phyloP scores from a whole-genome alignment of 2,329 filamentous ascomycete species.

The Purpureocillium lavendulum region DNA sequence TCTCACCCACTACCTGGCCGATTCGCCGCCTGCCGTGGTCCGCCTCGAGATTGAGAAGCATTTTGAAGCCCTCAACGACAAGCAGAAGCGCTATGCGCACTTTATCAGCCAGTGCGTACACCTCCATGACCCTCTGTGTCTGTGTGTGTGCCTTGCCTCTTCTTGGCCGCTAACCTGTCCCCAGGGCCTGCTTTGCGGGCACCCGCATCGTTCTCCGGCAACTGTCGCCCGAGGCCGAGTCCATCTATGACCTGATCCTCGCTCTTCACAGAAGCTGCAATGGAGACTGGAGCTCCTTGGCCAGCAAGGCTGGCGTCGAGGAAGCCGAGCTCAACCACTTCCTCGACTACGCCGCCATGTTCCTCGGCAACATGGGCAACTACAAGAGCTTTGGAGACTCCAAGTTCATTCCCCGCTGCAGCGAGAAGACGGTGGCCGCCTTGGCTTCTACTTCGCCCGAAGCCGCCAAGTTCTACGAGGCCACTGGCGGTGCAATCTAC shows the following conservation, averaged over 20 bases:
- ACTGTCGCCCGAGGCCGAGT: constrained; percentile 72
- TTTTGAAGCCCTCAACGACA: constrained; percentile 67
- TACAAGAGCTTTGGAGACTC: constrained; percentile 83
- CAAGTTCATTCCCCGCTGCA: constrained; percentile 71
- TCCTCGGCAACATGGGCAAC: constrained; percentile 74
- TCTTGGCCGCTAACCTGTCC: neutral
- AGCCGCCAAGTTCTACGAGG: constrained; percentile 55
- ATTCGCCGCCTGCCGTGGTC: constrained; percentile 82
- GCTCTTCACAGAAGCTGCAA: constrained; percentile 56
- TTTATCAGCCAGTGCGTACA: constrained; percentile 65
- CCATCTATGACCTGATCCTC: constrained; percentile 75
- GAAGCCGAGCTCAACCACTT: constrained; percentile 58
- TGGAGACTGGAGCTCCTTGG: constrained; percentile 65
- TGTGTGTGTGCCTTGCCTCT: too few relatives aligned
- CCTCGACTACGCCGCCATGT: constrained; percentile 69
- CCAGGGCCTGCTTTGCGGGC: constrained; percentile 67
- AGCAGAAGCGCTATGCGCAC: constrained; percentile 86
- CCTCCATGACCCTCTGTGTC: neutral
- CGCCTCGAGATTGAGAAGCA: constrained; percentile 86
- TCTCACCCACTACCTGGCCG: constrained; percentile 74
- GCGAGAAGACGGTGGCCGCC: constrained; percentile 53
- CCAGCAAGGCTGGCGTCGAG: constrained; percentile 54
- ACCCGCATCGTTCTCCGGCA: constrained; percentile 73
- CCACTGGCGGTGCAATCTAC: constrained; percentile 65
- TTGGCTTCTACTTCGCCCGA: constrained; percentile 54